Evolutionary conservation across 2,329 filamentous ascomycete genomes (phyloP).

Genomic region (Fusarium succisae): DNA sequence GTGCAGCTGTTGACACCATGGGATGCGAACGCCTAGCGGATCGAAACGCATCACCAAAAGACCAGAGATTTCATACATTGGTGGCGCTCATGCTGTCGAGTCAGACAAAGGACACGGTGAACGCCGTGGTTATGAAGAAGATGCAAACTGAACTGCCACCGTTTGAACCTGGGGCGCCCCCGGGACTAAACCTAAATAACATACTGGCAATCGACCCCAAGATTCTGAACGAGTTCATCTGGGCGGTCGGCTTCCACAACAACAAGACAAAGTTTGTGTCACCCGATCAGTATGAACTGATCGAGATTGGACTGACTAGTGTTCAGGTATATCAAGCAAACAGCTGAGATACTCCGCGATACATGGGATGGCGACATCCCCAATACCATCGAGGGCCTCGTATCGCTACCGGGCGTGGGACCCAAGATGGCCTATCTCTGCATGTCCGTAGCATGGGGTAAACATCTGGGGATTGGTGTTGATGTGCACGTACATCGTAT

Average conservation of each 20-base stretch:
- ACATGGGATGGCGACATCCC: constrained; percentile 81
- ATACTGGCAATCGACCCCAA: constrained; percentile 76
- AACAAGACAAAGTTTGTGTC: constrained; percentile 77
- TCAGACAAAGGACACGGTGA: constrained; percentile 94
- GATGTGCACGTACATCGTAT: constrained; percentile 96
- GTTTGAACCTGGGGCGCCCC: constrained; percentile 52
- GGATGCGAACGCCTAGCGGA: constrained; percentile 84
- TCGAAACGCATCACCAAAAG: constrained; percentile 57
- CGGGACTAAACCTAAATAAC: constrained; percentile 77
- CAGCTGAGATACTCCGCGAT: constrained; percentile 77
- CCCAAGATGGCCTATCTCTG: constrained; percentile 96
- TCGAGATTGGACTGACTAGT: constrained; percentile 24
- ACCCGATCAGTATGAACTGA: neutral
- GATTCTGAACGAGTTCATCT: constrained; percentile 76
- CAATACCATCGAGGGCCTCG: constrained; percentile 77
- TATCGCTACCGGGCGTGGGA: constrained; percentile 83
- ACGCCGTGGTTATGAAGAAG: constrained; percentile 81
- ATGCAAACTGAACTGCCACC: constrained; percentile 78
- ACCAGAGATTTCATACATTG: constrained; percentile 84
- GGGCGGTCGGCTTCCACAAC: constrained; percentile 91
- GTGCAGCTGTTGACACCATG: constrained; percentile 97
- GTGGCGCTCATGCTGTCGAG: constrained; percentile 89
- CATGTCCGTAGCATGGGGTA: constrained; percentile 76
- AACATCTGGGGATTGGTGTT: constrained; percentile 77
- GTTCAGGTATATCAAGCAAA: constrained; percentile 71